These are phyloP conservation scores for Blastobotrys robertii DNA, from an alignment of 805 yeast genomes.

Conservation along the genomic window DNA sequence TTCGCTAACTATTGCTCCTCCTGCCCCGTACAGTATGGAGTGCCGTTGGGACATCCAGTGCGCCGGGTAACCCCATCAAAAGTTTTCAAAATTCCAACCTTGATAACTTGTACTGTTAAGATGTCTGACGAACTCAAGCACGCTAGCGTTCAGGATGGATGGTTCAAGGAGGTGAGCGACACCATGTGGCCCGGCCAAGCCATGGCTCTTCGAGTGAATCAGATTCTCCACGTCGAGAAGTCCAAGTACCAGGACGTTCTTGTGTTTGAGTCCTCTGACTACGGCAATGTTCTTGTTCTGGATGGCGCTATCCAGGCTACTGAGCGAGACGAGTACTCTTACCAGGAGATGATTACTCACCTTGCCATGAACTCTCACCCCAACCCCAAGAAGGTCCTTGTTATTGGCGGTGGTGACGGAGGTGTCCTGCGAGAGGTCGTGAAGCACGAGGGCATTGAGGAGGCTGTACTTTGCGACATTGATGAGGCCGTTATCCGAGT, in stretches of 20 bases:
- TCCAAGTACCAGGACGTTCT: conserved; percentile 76
- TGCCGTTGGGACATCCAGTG: too few species aligned
- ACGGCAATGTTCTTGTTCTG: conserved; percentile 80
- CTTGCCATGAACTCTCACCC: conserved; percentile 72
- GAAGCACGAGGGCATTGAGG: conserved; percentile 54
- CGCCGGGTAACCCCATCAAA: too few species aligned
- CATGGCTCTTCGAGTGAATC: conserved; percentile 52
- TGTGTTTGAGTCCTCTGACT: conserved; percentile 62
- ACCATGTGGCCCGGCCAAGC: conserved; percentile 83
- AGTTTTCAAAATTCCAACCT: too few species aligned
- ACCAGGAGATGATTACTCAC: conserved; percentile 87
- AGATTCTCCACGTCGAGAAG: conserved; percentile 54
- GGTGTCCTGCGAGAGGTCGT: conserved; percentile 85
- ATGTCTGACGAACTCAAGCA: conserved; percentile 22
- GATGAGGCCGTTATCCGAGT: conserved; percentile 73
- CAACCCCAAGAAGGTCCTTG: conserved; percentile 64
- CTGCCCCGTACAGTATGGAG: too few species aligned
- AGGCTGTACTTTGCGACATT: conserved; percentile 76
- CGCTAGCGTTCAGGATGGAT: conserved; percentile 42
- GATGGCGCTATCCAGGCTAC: conserved; percentile 90
- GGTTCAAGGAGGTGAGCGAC: conserved; percentile 74
- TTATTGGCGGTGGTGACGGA: conserved; percentile 95
- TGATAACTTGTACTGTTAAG: not conserved
- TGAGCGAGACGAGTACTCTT: conserved; percentile 87
- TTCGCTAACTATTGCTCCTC: too few species aligned